These are phyloP conservation scores for Calonectria multiphialidica DNA, from an alignment of 2,329 filamentous ascomycete genomes.

Conservation along the genomic window DNA sequence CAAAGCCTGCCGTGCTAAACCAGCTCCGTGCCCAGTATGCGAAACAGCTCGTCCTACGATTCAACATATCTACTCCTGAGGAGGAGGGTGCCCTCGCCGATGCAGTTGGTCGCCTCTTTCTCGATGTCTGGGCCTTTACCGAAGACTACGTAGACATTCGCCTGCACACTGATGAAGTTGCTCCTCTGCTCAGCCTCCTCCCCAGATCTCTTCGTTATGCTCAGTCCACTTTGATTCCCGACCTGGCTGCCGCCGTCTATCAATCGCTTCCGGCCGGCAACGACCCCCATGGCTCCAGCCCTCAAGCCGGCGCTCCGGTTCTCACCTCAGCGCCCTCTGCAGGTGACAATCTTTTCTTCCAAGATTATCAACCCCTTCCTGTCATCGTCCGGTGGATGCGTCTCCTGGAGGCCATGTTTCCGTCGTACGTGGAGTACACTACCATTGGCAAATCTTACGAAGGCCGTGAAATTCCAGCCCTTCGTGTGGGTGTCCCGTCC, in stretches of 20 bases:
- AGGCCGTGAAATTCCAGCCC: slow-evolving; percentile 85
- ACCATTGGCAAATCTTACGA: slow-evolving; percentile 89
- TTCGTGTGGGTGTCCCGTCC: slow-evolving; percentile 76
- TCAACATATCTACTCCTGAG: slow-evolving; percentile 78
- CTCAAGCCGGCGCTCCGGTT: slow-evolving; percentile 45
- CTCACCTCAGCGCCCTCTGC: slow-evolving; percentile 49
- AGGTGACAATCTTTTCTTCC: slow-evolving; percentile 86
- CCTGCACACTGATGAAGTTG: slow-evolving; percentile 80
- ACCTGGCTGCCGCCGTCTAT: slow-evolving; percentile 82
- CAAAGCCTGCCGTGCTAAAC: slow-evolving; percentile 41
- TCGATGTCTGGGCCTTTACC: slow-evolving; percentile 93
- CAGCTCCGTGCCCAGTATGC: slow-evolving; percentile 69
- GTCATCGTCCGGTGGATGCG: slow-evolving; percentile 93
- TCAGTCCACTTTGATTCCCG: slow-evolving; percentile 82
- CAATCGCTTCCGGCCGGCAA: slow-evolving; percentile 55
- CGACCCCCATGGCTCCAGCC: slow-evolving; percentile 28
- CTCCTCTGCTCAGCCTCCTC: slow-evolving; percentile 82
- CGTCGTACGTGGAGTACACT: slow-evolving; percentile 79
- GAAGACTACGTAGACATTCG: slow-evolving; percentile 87
- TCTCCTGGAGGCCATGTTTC: slow-evolving; percentile 90
- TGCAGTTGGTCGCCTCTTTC: slow-evolving; percentile 79
- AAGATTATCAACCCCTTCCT: slow-evolving; percentile 88
- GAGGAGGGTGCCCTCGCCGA: slow-evolving; percentile 80
- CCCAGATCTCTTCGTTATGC: slow-evolving; percentile 79
- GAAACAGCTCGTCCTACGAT: slow-evolving; percentile 88